Evolutionary conservation across 2,329 filamentous ascomycete species (phyloP).

Genomic region (Camillea tinctor): DNA sequence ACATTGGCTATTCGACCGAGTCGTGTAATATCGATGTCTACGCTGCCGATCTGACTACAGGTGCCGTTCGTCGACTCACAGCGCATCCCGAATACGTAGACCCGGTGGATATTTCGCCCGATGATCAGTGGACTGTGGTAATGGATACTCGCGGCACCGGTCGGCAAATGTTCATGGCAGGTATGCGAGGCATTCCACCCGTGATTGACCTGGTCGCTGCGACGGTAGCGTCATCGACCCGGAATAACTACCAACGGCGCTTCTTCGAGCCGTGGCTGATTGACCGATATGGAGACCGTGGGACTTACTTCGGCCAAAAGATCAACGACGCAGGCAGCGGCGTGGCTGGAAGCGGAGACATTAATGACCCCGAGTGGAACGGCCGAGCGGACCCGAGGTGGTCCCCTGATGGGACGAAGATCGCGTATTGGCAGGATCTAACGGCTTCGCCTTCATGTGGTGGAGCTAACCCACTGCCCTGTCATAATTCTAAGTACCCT

Average conservation of each 20-base stretch:
- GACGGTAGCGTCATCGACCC: conserved; percentile 36
- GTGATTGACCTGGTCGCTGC: conserved; percentile 38
- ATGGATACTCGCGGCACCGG: conserved; percentile 43
- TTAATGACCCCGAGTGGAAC: conserved; percentile 50
- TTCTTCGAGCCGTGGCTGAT: conserved; percentile 48
- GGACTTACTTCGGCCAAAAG: conserved; percentile 42
- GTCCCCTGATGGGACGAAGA: conserved; percentile 40
- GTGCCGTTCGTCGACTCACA: conserved; percentile 41
- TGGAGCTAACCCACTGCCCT: conserved; percentile 41
- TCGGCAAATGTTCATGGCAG: conserved; percentile 41
- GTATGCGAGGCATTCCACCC: conserved; percentile 42
- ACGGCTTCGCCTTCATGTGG: conserved; percentile 41
- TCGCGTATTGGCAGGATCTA: conserved; percentile 43
- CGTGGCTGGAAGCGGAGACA: conserved; percentile 27
- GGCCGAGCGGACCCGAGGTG: conserved; percentile 44
- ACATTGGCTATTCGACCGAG: conserved; percentile 40
- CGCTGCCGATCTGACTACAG: conserved; percentile 40
- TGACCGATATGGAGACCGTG: conserved; percentile 44
- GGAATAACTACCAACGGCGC: conserved; percentile 44
- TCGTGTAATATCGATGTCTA: conserved; percentile 46
- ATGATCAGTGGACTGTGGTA: conserved; percentile 42
- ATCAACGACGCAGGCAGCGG: conserved; percentile 39
- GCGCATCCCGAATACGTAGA: conserved; percentile 44
- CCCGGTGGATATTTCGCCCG: conserved; percentile 41
- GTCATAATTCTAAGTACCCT: conserved; percentile 37